Evolutionary conservation across 2,329 filamentous ascomycete genomes (phyloP), one percentile per base, ranked within the genome.

Genomic region (Corynespora cassiicola): DNA sequence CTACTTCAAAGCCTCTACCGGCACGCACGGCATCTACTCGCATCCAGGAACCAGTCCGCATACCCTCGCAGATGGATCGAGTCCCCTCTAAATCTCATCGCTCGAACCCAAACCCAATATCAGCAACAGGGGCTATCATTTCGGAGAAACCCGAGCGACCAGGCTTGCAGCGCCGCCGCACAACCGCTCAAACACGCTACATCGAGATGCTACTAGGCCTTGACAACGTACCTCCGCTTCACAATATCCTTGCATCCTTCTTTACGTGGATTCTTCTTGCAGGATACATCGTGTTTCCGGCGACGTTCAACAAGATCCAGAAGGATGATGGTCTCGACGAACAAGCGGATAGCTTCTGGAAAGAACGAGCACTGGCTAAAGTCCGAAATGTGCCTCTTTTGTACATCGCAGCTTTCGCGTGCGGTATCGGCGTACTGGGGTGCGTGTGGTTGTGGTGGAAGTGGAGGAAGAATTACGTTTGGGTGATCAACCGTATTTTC

Each of bases 401-500:
- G 14, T 74, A 69, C 18, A 54, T 78, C 10, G 71, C 72, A 1
- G 72, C 69, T 11, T 58, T 70, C 7, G 70, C 72, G 19, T 75
- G 76, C 39, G 63, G 61, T 6, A 39, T 73, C 4, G 74, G 74
- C 3, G 51, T 58, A 1, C 29, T 65, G 1, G 72, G 75, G 3
- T 73, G 75, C 52, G 33, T 68, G 3, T 68, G 63, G 52, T 60
- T 81, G n/a, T 76, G 69, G 44, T 61, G 68, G 34, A 59, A 64
- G 14, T 75, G 75, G 61, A 58, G 70, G 24, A 52, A 57, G 11
- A 80, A 81, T 47, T 79, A 80, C 39, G 68, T 80, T 12, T 82
- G 76, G 78, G 63, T 80, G 15, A 65, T 78, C 7, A 77, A 79
- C 52, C 68, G 71, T 39, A 62, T 81, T 9, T 78, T 80, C 47